Evolutionary conservation across 495 filamentous ascomycete species (phyloP).

Genomic region (Lepraria neglecta): DNA sequence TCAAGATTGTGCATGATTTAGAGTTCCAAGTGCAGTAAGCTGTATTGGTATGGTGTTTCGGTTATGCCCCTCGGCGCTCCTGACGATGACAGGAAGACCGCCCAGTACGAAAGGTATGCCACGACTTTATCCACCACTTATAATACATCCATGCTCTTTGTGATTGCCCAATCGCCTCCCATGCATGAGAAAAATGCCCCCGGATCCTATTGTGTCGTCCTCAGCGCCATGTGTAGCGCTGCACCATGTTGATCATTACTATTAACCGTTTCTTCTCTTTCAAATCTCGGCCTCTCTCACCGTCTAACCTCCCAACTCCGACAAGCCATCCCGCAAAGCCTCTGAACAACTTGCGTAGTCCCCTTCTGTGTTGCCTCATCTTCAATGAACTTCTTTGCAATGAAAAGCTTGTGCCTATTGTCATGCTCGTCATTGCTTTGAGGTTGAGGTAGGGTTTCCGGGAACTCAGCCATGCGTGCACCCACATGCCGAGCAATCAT

Average conservation of each 20-base stretch:
- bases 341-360: slow-evolving; percentile 74
- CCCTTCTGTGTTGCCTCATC: slow-evolving; percentile 63
- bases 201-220: no score
- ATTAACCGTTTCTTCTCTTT: not conserved
- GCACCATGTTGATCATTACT: not conserved
- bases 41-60: not conserved
- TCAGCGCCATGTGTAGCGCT: not conserved
- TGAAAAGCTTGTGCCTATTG: slow-evolving; percentile 62
- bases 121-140: no score
- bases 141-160: no score
- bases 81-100: no score
- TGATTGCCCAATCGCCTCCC: no score
- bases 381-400: slow-evolving; percentile 76
- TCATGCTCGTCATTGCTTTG: slow-evolving; percentile 63
- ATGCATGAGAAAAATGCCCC: no score
- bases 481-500: slow-evolving; percentile 71
- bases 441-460: slow-evolving; percentile 50
- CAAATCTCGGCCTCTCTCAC: slow-evolving; percentile 20
- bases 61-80: not conserved
- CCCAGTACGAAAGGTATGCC: no score
- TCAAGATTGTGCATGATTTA: no score
- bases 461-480: slow-evolving; percentile 57
- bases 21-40: not conserved
- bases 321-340: slow-evolving; percentile 65
- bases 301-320: slow-evolving; percentile 48